A percentile compares a stretch with the other conserved stretches of the same genome.
phyloP scores from a whole-genome alignment of 2,329 filamentous ascomycete species.

The Xylaria arbuscula region DNA sequence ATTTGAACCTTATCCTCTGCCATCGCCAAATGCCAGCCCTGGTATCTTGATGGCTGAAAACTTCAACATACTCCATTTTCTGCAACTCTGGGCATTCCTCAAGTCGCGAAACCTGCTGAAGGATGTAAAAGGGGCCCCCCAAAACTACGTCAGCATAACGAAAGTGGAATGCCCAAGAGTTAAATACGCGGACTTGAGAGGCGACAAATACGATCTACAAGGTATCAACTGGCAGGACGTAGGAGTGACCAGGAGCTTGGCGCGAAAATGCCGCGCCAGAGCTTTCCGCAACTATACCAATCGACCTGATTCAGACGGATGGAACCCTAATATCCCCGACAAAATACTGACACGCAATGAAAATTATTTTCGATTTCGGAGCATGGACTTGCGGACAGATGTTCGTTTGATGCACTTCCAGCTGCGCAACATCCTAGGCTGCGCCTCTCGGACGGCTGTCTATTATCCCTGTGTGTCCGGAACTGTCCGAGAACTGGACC shows the following conservation, averaged over 20 bases:
- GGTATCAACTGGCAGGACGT: conserved; percentile 68
- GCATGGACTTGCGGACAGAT: conserved; percentile 65
- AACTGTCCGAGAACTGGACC: conserved; percentile 65
- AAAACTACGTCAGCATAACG: conserved; percentile 33
- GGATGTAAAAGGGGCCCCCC: conserved; percentile 36
- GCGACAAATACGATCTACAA: conserved; percentile 68
- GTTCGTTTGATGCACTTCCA: conserved; percentile 73
- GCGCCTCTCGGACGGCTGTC: conserved; percentile 64
- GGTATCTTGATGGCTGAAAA: conserved; percentile 61
- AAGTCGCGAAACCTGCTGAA: conserved; percentile 31
- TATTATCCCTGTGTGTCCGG: conserved; percentile 65
- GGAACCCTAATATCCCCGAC: conserved; percentile 50
- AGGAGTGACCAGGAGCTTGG: conserved; percentile 61
- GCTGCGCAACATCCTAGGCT: conserved; percentile 70
- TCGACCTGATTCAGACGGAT: conserved; percentile 58
- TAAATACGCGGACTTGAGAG: conserved; percentile 61
- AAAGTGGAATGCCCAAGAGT: conserved; percentile 43
- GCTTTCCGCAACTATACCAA: conserved; percentile 71
- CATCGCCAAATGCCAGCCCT: conserved; percentile 51
- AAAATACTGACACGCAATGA: conserved; percentile 54
- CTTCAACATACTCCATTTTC: conserved; percentile 61
- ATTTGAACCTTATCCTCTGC: conserved; percentile 45
- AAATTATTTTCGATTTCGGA: conserved; percentile 68
- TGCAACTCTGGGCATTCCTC: conserved; percentile 60
- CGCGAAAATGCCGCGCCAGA: conserved; percentile 58